A percentile compares a stretch with the other conserved stretches of the same genome.
phyloP scores from a whole-genome alignment of 768 basidiomycete species.

The Porphyrellus cyaneotinctus region DNA sequence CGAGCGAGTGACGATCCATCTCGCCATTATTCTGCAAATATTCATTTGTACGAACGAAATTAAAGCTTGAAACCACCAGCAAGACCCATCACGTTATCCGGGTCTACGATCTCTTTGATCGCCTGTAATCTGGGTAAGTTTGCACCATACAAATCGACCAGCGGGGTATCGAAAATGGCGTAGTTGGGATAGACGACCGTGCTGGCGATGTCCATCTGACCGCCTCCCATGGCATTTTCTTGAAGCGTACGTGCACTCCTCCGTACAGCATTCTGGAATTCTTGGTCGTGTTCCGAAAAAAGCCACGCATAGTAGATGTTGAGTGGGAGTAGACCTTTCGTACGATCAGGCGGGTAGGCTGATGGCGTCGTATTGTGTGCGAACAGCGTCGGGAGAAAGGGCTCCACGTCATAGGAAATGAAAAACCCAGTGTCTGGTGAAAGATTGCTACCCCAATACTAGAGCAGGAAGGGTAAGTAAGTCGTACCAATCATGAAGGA shows the following conservation, averaged over 20 bases:
- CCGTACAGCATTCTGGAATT: constrained; percentile 35
- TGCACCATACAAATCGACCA: constrained; percentile 44
- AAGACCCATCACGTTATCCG: constrained; percentile 55
- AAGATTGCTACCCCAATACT: constrained; percentile 12
- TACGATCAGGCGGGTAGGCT: constrained; percentile 46
- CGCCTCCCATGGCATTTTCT: constrained; percentile 23
- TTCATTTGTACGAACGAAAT: background rate
- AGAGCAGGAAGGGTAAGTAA: background rate
- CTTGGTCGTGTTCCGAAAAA: background rate
- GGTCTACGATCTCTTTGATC: constrained; percentile 49
- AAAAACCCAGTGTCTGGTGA: background rate
- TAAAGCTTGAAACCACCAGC: constrained; percentile 60
- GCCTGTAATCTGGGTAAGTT: constrained; percentile 35
- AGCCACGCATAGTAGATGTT: constrained; percentile 38
- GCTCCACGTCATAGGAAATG: constrained; percentile 37
- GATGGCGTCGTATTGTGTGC: constrained; percentile 34
- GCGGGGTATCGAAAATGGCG: constrained; percentile 48
- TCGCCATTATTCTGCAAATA: no score
- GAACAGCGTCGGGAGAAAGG: constrained; percentile 45
- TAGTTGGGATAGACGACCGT: constrained; percentile 54
- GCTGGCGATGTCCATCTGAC: constrained; percentile 3
- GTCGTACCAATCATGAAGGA: background rate
- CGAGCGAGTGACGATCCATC: no score
- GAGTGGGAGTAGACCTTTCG: constrained; percentile 36
- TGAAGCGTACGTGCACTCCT: constrained; percentile 37